Percentiles rank a stretch among this genome's conserved stretches.
Evolutionary conservation across 2,329 filamentous ascomycete genomes (phyloP).

Genomic region (Botrytis fabae): DNA sequence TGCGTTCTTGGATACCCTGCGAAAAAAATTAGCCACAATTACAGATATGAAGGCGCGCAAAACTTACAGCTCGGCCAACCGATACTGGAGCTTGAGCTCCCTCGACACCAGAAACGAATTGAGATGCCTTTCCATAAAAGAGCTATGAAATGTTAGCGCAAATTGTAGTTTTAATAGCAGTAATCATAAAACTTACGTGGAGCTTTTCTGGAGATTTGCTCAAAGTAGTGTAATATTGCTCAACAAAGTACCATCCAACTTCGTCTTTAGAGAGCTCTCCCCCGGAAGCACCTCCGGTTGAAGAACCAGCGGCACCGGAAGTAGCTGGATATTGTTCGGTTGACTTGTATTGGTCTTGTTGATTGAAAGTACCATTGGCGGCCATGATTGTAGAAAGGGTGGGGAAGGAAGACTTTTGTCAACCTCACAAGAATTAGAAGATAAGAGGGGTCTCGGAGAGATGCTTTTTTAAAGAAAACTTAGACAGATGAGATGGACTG

Average conservation of each 20-base stretch:
- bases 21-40: constrained; percentile 30
- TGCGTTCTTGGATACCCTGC: constrained; percentile 92
- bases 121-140: constrained; percentile 95
- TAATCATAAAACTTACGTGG: constrained; percentile 56
- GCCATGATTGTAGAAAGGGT: constrained; percentile 35
- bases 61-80: constrained; percentile 79
- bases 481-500: constrained; percentile 19
- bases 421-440: constrained; percentile 30
- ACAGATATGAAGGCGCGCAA: neutral
- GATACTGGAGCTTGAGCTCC: constrained; percentile 85
- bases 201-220: constrained; percentile 94
- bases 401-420: constrained; percentile 32
- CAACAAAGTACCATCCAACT: constrained; percentile 98
- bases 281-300: constrained; percentile 43
- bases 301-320: constrained; percentile 36
- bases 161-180: neutral
- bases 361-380: constrained; percentile 42
- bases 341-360: constrained; percentile 42
- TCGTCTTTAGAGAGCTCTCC: constrained; percentile 74
- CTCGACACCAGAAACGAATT: constrained; percentile 90
- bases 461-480: neutral
- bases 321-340: constrained; percentile 41
- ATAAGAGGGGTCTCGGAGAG: constrained; percentile 21
- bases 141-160: constrained; percentile 52
- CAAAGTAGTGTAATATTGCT: constrained; percentile 98